Base-by-base conservation (phyloP, 805 yeast species). In the Candida coquimbonensis region DNA sequence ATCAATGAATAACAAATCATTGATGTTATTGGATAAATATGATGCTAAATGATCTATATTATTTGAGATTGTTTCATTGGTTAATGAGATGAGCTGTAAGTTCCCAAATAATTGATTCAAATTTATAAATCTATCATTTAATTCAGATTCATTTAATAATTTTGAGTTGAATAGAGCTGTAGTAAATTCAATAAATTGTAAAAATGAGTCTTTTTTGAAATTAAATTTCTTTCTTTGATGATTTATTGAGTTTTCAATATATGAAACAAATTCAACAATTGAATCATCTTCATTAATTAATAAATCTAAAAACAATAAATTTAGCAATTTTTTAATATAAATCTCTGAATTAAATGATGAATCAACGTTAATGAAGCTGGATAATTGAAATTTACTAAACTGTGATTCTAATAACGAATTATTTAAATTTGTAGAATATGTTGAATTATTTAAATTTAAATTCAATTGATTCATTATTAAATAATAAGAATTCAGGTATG, bases 191-290 rank as follows among this genome's bases (percentile, higher is more conserved):
- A 59, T 51, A 45, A 56, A 53, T 43, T 52, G 46, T 39, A 57
- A 44, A 17, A 49, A 48, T 5, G 37, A 36, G 17, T 49, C 45
- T 37, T 57, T 56, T 26, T 53, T 57, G 38, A 59, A 55, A 40
- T 54, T 55, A 14, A 59, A 42, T 36, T 54, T 56, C 40, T 56
- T 59, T 40, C 63, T 54, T 36, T 56, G 53, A n/a, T 48, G 38
- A 35, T 58, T 57, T 36, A 59, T 52, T 12, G 51, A 50, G 1
- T 35, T 4, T 19, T 57, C 55, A 14, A 57, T 51, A 40, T 56
- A 57, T 9, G 29, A 33, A 3, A 56, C 47, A 17, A 56, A 52
- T 3, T 48, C 49, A 24, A 56, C 14, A 11, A 45, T 42, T 3
- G 24, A 8, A 9, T 52, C 36, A 17, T 50, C 44, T 7, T 59